Percentiles rank a stretch among this genome's conserved stretches.
Evolutionary conservation across 192 early-diverging fungal genomes (phyloP).

Genomic region (Dissophora globulifera): DNA sequence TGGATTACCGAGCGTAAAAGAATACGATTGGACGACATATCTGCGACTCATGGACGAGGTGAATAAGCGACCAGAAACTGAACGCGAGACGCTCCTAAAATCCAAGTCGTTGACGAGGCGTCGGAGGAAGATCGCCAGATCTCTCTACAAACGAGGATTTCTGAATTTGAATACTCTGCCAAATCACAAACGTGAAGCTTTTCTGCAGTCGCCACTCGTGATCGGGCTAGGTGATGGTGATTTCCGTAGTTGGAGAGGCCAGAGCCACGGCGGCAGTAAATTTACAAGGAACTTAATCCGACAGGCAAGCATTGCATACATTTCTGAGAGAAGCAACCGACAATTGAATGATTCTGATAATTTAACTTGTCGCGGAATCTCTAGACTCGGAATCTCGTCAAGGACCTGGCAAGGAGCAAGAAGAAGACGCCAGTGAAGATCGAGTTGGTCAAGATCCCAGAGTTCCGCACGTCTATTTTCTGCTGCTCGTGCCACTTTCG

Average conservation of each 20-base stretch:
- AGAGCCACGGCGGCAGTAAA: constrained; percentile 4
- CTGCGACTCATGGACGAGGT: constrained; percentile 18
- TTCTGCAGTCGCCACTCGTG: constrained; percentile 18
- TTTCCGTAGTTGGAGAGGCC: constrained; percentile 14
- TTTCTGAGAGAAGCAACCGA: constrained; percentile 6
- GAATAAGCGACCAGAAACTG: constrained; percentile 1
- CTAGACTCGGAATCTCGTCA: constrained; percentile 15
- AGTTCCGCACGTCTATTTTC: constrained; percentile 12
- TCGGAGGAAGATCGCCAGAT: constrained; percentile 1
- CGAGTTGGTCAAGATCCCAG: constrained; percentile 17
- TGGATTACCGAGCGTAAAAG: too few relatives aligned
- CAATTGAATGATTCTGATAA: constrained; percentile 14
- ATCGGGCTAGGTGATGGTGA: constrained; percentile 17
- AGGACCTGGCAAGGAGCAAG: constrained; percentile 13
- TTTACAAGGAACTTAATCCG: constrained; percentile 15
- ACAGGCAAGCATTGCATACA: constrained; percentile 9
- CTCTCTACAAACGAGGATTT: constrained; percentile 19
- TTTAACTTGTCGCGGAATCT: neutral
- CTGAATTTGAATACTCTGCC: constrained; percentile 7
- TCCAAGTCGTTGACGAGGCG: constrained; percentile 11
- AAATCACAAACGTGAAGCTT: neutral
- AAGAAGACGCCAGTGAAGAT: constrained; percentile 11
- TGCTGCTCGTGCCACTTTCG: constrained; percentile 17
- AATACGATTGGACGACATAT: too few relatives aligned
- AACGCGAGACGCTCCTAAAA: constrained; percentile 15